phyloP scores from a whole-genome alignment of 2,329 filamentous ascomycete species.

The Arthrinium phaeospermum region DNA sequence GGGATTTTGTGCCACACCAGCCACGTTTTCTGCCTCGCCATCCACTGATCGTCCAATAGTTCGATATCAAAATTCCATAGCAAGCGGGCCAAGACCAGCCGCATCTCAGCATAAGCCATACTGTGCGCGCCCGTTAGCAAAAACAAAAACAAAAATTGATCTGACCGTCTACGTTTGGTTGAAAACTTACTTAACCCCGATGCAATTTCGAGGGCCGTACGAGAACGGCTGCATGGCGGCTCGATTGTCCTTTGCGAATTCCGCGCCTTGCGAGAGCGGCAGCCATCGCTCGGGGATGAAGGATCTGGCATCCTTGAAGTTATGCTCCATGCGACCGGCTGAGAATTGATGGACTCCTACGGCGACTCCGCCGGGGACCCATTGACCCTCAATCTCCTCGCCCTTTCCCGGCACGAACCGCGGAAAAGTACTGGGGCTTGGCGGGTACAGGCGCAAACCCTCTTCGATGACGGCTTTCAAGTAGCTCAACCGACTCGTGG shows the following conservation, averaged over 20 bases:
- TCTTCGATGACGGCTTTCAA: slow-evolving; percentile 51
- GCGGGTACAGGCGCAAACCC: slow-evolving; percentile 48
- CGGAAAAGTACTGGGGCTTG: slow-evolving; percentile 33
- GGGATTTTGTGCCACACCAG: slow-evolving; percentile 37
- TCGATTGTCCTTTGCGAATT: slow-evolving; percentile 40
- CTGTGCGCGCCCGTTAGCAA: slow-evolving; percentile 5
- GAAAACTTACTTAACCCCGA: slow-evolving; percentile 41
- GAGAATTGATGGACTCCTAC: not conserved
- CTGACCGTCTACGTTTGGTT: not conserved
- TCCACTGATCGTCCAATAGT: slow-evolving; percentile 35
- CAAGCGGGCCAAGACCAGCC: slow-evolving; percentile 42
- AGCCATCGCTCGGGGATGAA: slow-evolving; percentile 49
- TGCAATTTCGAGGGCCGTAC: slow-evolving; percentile 45
- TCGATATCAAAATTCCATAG: slow-evolving; percentile 45
- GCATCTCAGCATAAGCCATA: slow-evolving; percentile 48
- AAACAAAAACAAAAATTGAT: too few relatives aligned
- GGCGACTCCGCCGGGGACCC: slow-evolving; percentile 31
- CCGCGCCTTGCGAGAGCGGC: slow-evolving; percentile 8
- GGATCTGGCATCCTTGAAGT: slow-evolving; percentile 44
- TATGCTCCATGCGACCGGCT: slow-evolving; percentile 22
- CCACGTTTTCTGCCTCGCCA: slow-evolving; percentile 34
- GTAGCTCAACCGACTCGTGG: slow-evolving; percentile 43
- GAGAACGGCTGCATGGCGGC: slow-evolving; percentile 45
- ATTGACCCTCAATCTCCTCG: slow-evolving; percentile 32
- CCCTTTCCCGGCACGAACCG: slow-evolving; percentile 34